Evolutionary conservation across 768 basidiomycete genomes (phyloP).

Genomic region (Psilocybe tampanensis): DNA sequence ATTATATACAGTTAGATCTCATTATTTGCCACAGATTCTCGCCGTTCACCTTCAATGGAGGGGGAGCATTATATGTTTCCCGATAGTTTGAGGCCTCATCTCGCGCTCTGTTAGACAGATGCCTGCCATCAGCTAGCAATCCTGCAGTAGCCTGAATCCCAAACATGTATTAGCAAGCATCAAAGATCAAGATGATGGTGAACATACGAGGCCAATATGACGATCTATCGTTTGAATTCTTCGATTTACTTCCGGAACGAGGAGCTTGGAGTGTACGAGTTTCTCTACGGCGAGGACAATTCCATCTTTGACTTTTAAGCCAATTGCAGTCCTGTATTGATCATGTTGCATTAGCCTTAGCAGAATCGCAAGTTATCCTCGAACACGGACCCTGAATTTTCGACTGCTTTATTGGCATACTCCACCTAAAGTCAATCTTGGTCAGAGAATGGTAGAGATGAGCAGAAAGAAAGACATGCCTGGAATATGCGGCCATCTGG

Average conservation of each 20-base stretch:
- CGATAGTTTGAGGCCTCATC: constrained; percentile 81
- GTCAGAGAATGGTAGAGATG: constrained; percentile 1
- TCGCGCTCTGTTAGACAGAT: constrained; percentile 80
- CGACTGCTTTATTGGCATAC: constrained; percentile 98
- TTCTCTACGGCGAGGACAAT: constrained; percentile 98
- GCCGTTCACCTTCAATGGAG: constrained; percentile 73
- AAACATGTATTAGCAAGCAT: constrained; percentile 5
- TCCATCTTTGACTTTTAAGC: constrained; percentile 92
- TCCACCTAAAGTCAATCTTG: constrained; percentile 66
- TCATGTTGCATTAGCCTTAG: constrained; percentile 5
- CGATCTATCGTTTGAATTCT: constrained; percentile 93
- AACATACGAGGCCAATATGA: constrained; percentile 86
- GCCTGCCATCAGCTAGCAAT: constrained; percentile 90
- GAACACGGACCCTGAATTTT: constrained; percentile 85
- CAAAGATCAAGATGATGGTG: not conserved
- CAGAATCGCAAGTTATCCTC: constrained; percentile 1
- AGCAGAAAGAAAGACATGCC: constrained; percentile 40
- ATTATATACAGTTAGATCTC: not conserved
- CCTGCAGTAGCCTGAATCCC: constrained; percentile 83
- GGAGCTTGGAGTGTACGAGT: constrained; percentile 91
- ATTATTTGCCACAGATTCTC: not conserved
- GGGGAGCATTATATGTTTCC: constrained; percentile 69
- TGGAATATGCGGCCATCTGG: constrained; percentile 99
- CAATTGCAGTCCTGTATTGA: constrained; percentile 84
- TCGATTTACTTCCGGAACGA: constrained; percentile 90